Base-by-base conservation (phyloP, 257 asterid genomes). In the Solanum appendiculatum region DNA sequence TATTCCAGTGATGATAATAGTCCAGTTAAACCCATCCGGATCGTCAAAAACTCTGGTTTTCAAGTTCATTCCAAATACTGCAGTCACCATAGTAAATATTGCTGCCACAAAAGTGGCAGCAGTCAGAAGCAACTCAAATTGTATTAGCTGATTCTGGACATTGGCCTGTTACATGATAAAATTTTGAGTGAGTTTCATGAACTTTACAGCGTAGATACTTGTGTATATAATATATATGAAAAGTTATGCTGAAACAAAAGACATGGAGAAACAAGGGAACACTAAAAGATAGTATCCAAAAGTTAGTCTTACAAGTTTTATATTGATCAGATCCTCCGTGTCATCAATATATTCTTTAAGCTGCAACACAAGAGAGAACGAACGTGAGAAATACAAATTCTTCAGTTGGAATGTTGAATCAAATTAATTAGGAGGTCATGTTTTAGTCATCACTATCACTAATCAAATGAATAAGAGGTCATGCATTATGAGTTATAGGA, bases 291-390 rank as follows among this genome's bases (percentile, higher is more conserved):
- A 21, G 13, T 72, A 33, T 20, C 29, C 2, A 5, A 21, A 68
- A 54, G 42, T 51, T 85, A 34, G 46, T 64, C 48, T 88, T 94
- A 97, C 99, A 95, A 96, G 96, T 78, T 97, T 97, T 88, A 97
- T 91, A 93, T 95, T 97, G 94, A 97, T 96, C 31, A 97, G 92
- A 92, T 96, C 99, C 94, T 97, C 99, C 0, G 99, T 97, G 87
- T 97, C 99, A 36, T 97, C 99, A 39, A 97, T 97, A 74, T 97
- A 97, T 89, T 97, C 99, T 91, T 96, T 97, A 87, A 97, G 99
- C 99, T 97, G 98, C 92, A 90, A 31, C 14, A 21, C 69, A 84
- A 88, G 9, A 75, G 63, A 86, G 85, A 84, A 70, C 9, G 33
- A 29, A 85, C 25, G 69, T 40, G 77, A 78, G 82, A 85, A 23